Conservation (phyloP, 495 filamentous ascomycete species). For the Aspergillus leporis region DNA sequence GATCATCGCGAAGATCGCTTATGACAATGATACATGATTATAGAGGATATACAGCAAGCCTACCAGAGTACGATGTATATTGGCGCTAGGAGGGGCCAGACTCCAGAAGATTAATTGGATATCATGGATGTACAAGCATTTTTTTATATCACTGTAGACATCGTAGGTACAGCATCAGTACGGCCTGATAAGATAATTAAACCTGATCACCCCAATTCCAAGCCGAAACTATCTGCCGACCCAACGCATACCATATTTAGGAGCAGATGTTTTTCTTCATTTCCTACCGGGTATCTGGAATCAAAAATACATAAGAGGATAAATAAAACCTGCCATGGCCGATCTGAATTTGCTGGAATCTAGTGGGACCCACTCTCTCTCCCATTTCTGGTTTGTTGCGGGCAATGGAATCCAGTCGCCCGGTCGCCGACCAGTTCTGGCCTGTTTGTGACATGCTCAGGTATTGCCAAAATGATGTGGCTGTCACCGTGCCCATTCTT, state of each 20-base stretch:
- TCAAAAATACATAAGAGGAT: no score
- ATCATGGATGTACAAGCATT: background rate
- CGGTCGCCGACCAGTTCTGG: background rate
- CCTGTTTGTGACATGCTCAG: background rate
- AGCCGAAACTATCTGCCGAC: conserved; percentile 1
- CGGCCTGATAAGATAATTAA: background rate
- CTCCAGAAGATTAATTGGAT: background rate
- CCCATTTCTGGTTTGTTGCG: conserved; percentile 1
- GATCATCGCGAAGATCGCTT: background rate
- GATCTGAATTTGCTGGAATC: conserved; percentile 21
- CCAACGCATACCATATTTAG: background rate
- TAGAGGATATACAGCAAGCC: background rate
- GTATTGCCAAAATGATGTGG: background rate
- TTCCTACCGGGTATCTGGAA: background rate
- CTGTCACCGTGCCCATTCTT: background rate
- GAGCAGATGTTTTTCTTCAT: background rate
- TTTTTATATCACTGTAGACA: background rate
- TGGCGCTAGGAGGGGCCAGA: conserved; percentile 18
- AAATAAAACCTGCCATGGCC: conserved; percentile 14
- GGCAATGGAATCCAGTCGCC: background rate
- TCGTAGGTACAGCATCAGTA: background rate
- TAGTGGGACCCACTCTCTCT: conserved; percentile 17
- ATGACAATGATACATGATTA: background rate
- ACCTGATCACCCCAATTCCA: background rate
- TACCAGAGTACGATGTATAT: background rate